Conservation (phyloP, 495 filamentous ascomycete species). For the Cryomyces minteri region DNA sequence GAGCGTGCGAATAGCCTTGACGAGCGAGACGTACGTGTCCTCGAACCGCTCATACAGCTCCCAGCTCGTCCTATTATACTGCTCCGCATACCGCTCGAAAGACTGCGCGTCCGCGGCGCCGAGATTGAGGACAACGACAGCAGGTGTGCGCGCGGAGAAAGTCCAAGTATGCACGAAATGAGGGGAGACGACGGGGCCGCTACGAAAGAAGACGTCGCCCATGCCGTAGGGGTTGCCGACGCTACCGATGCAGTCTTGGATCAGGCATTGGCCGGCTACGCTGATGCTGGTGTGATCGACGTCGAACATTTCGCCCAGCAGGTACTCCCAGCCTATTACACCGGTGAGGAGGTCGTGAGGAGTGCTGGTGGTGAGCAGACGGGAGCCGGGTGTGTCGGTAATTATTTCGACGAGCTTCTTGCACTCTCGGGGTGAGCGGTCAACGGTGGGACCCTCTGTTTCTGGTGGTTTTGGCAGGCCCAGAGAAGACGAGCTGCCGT, state of each 20-base stretch:
- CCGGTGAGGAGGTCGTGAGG: slow-evolving; percentile 16
- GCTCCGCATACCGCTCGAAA: slow-evolving; percentile 9
- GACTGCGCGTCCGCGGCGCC: slow-evolving; percentile 17
- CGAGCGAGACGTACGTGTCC: slow-evolving; percentile 20
- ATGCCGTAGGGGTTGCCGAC: slow-evolving; percentile 16
- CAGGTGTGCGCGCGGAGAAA: slow-evolving; percentile 19
- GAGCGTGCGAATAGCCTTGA: slow-evolving; percentile 20
- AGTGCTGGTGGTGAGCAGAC: slow-evolving; percentile 1
- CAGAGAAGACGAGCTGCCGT: neutral
- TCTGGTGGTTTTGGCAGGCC: neutral
- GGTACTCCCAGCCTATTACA: slow-evolving; percentile 24
- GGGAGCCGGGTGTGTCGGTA: slow-evolving; percentile 16
- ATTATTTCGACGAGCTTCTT: slow-evolving; percentile 21
- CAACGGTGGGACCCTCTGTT: neutral
- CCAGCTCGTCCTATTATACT: slow-evolving; percentile 18
- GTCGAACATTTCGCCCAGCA: slow-evolving; percentile 24
- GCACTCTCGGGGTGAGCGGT: neutral
- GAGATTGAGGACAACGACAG: slow-evolving; percentile 21
- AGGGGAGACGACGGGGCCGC: slow-evolving; percentile 18
- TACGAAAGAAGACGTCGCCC: slow-evolving; percentile 25
- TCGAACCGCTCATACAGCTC: slow-evolving; percentile 18
- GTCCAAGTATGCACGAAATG: slow-evolving; percentile 19
- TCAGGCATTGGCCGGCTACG: slow-evolving; percentile 23
- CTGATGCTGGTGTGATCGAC: slow-evolving; percentile 21
- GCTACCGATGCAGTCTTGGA: slow-evolving; percentile 19